phyloP scores from a whole-genome alignment of 352 stramenopile genomes.

The Peronospora farinosa region DNA sequence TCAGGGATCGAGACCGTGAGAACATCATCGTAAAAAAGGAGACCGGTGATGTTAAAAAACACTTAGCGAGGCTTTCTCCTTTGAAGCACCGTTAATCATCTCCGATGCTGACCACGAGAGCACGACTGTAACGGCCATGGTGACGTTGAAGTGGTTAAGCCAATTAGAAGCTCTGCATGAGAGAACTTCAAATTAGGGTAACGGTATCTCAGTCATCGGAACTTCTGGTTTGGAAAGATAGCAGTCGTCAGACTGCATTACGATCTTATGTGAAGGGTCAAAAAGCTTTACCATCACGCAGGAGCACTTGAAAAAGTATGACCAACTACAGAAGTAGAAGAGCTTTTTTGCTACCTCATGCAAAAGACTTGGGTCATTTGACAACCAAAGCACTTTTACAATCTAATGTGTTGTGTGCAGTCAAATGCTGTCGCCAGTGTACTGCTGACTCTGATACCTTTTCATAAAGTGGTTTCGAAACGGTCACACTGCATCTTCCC shows the following conservation, averaged over 20 bases:
- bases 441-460: conserved; percentile 2
- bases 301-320: too few species aligned
- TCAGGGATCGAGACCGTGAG: too few species aligned
- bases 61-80: background rate
- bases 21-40: too few species aligned
- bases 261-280: too few species aligned
- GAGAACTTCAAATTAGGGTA: conserved; percentile 16
- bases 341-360: too few species aligned
- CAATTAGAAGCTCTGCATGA: conserved; percentile 6
- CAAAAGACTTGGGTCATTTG: too few species aligned
- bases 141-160: conserved; percentile 18
- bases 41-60: too few species aligned
- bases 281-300: too few species aligned
- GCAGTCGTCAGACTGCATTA: background rate
- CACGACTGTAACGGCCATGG: conserved; percentile 18
- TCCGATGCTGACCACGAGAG: conserved; percentile 7
- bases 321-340: too few species aligned
- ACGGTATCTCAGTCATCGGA: conserved; percentile 10
- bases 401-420: background rate
- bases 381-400: too few species aligned
- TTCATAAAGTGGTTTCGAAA: conserved; percentile 23
- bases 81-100: conserved; percentile 18
- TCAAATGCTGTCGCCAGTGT: conserved; percentile 4
- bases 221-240: conserved; percentile 1
- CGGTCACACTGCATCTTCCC: conserved; percentile 11